phyloP scores from a whole-genome alignment of 2,329 filamentous ascomycete species.

The Amphichorda felina region DNA sequence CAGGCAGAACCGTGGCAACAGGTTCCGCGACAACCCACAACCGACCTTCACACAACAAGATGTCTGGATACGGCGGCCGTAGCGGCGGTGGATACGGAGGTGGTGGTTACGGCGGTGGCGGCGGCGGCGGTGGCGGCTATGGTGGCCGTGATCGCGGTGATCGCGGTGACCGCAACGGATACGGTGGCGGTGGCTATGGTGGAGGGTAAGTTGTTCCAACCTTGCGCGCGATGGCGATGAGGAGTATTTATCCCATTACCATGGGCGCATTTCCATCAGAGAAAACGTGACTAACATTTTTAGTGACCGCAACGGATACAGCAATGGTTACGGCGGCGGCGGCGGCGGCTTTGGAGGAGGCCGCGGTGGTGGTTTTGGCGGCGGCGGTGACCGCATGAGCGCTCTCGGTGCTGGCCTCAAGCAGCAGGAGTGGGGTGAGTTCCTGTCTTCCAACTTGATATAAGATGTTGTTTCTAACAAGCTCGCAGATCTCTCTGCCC shows the following conservation, averaged over 20 bases:
- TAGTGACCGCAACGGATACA: conserved; percentile 35
- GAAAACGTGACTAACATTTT: conserved; percentile 19
- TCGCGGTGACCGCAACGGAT: conserved; percentile 32
- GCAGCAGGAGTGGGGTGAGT: conserved; percentile 79
- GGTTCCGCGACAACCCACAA: conserved; percentile 3
- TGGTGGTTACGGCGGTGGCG: conserved; percentile 15
- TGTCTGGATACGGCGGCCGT: conserved; percentile 34
- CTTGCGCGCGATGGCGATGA: neutral
- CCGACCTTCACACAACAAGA: conserved; percentile 12
- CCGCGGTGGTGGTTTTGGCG: conserved; percentile 28
- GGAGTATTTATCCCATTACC: neutral
- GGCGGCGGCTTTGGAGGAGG: conserved; percentile 21
- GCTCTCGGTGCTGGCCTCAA: conserved; percentile 80
- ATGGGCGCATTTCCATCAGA: neutral
- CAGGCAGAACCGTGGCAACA: neutral
- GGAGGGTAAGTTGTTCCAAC: conserved; percentile 22
- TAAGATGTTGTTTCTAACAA: conserved; percentile 9
- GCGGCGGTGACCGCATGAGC: conserved; percentile 87
- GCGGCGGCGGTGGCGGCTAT: conserved; percentile 16
- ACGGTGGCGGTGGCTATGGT: conserved; percentile 20
- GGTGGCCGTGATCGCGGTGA: conserved; percentile 29
- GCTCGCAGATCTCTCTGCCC: conserved; percentile 51
- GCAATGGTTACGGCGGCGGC: conserved; percentile 16
- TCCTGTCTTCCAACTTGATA: conserved; percentile 1
- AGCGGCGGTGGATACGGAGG: conserved; percentile 14